A percentile compares a stretch with the other conserved stretches of the same genome.
These are phyloP conservation scores for Mastigamoeba balamuthi DNA, from an alignment of 78 protist species.

Conservation along the genomic window DNA sequence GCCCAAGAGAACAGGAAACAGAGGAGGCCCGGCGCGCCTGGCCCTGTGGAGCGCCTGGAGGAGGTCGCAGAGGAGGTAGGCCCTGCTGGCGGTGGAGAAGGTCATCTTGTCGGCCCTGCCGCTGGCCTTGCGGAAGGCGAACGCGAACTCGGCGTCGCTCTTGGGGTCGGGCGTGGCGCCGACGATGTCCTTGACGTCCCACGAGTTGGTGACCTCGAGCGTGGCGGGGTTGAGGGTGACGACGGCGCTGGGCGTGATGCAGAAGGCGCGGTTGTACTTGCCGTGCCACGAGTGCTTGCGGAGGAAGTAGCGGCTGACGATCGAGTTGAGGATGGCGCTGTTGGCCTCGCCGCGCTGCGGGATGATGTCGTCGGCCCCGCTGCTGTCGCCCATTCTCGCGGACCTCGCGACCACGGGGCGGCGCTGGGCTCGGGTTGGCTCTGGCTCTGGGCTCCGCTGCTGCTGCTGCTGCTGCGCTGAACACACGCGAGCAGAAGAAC, in stretches of 20 bases:
- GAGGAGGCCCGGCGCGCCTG: too few species aligned
- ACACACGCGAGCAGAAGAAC: too few species aligned
- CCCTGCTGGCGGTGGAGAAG: neutral
- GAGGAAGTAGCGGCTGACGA: neutral
- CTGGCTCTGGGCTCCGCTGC: too few species aligned
- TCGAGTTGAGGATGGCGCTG: too few species aligned
- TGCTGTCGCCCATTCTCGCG: too few species aligned
- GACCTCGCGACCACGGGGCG: too few species aligned
- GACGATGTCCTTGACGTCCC: neutral
- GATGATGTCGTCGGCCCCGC: too few species aligned
- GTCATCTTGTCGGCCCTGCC: neutral
- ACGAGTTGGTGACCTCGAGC: neutral
- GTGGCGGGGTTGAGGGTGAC: neutral
- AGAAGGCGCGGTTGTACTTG: neutral
- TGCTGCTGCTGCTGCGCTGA: too few species aligned
- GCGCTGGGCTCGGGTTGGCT: too few species aligned
- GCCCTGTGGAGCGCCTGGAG: too few species aligned
- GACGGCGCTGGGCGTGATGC: neutral
- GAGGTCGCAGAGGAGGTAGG: neutral
- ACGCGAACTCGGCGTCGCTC: neutral
- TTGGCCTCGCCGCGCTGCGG: too few species aligned
- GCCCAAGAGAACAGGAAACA: too few species aligned
- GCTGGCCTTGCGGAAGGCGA: neutral
- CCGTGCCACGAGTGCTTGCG: neutral
- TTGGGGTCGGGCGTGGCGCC: neutral